Conservation (phyloP, 805 yeast genomes). For the Hanseniaspora thailandica region DNA sequence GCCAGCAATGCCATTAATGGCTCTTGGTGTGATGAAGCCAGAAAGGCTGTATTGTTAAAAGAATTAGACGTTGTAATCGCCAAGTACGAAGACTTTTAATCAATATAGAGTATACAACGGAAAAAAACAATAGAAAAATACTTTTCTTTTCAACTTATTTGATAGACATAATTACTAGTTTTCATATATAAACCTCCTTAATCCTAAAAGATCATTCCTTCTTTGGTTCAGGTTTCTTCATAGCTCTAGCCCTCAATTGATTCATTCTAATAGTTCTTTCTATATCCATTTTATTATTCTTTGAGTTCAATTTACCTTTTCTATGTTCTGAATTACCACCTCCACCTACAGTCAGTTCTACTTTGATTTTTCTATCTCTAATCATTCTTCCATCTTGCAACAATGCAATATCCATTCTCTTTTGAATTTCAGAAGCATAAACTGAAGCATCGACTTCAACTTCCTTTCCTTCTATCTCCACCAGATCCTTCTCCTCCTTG, state of each 20-base stretch:
- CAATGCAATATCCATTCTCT: conserved; percentile 73
- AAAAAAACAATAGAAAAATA: no score
- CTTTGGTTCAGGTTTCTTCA: conserved; percentile 6
- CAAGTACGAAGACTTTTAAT: conserved; percentile 26
- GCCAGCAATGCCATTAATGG: conserved; percentile 59
- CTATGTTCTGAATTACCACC: conserved; percentile 78
- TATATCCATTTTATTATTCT: conserved; percentile 61
- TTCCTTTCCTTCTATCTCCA: conserved; percentile 13
- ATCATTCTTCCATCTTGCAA: conserved; percentile 67
- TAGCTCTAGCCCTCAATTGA: conserved; percentile 33
- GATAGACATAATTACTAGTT: no score
- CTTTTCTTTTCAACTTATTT: no score
- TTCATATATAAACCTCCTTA: conserved; percentile 12
- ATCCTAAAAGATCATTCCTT: not conserved
- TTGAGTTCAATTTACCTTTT: conserved; percentile 57
- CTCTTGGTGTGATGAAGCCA: conserved; percentile 59
- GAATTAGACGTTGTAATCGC: conserved; percentile 34
- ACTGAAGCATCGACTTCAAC: conserved; percentile 3
- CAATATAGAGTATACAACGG: not conserved
- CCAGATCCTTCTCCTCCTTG: conserved; percentile 22
- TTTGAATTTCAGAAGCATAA: conserved; percentile 43
- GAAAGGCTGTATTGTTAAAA: conserved; percentile 36
- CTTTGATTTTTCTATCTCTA: conserved; percentile 71
- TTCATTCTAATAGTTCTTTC: conserved; percentile 53
- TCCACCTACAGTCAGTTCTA: conserved; percentile 95